Evolutionary conservation across 306 rosid genomes (phyloP).

Genomic region (Malus orientalis): DNA sequence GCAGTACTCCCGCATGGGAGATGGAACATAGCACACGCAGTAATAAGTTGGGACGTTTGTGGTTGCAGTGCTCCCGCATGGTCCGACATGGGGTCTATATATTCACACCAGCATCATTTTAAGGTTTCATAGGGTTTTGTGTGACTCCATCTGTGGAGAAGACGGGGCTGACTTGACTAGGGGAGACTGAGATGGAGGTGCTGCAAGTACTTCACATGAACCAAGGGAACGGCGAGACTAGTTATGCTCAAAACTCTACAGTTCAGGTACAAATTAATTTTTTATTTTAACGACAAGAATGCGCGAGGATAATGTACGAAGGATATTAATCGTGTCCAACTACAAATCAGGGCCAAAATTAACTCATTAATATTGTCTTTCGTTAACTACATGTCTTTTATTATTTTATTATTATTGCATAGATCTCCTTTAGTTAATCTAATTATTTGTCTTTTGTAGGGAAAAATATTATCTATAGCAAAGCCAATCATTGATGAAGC

Average conservation of each 20-base stretch:
- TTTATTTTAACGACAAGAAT: neutral
- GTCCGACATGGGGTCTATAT: too few relatives aligned
- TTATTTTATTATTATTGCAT: neutral
- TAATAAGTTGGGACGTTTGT: too few relatives aligned
- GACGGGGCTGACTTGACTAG: too few relatives aligned
- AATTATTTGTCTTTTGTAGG: conserved; percentile 11
- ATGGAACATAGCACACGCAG: too few relatives aligned
- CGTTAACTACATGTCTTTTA: neutral
- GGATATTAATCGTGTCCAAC: neutral
- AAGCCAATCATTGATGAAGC: conserved; percentile 35
- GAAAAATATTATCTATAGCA: conserved; percentile 32
- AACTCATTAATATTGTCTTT: neutral
- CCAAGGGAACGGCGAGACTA: conserved; percentile 52
- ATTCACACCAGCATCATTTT: too few relatives aligned
- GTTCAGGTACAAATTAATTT: conserved; percentile 40
- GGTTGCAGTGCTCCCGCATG: too few relatives aligned
- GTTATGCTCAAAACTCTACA: conserved; percentile 62
- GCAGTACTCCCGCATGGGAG: too few relatives aligned
- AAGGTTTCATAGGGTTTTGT: too few relatives aligned
- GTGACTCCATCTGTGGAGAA: too few relatives aligned
- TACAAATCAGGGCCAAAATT: neutral
- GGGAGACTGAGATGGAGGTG: conserved; percentile 31
- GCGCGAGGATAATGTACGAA: too few relatives aligned
- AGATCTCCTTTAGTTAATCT: neutral
- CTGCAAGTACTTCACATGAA: conserved; percentile 58